phyloP scores from a whole-genome alignment of 1,284 basidiomycete species.

The Athelia sp. region DNA sequence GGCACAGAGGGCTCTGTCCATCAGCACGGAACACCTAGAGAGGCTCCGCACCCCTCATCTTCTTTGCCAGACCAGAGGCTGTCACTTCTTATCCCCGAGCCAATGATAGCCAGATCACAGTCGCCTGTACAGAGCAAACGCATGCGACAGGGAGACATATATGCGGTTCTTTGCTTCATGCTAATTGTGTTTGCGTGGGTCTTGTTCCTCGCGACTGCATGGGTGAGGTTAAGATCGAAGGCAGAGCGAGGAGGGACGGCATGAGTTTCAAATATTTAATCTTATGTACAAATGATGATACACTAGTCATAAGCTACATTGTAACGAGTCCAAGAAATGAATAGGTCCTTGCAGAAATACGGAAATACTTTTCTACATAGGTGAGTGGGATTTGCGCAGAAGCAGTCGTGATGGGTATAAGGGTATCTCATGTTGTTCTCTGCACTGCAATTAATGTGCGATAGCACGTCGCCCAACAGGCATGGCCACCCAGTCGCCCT shows the following conservation, averaged over 20 bases:
- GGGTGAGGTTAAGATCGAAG: constrained; percentile 45
- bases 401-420: too few species aligned
- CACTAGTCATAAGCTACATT: too few species aligned
- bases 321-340: too few species aligned
- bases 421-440: too few species aligned
- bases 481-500: not conserved
- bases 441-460: not conserved
- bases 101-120: not conserved
- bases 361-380: too few species aligned
- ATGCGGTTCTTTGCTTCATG: constrained; percentile 35
- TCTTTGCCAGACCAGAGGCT: constrained; percentile 4
- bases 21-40: not conserved
- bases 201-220: constrained; percentile 62
- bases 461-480: not conserved
- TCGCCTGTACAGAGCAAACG: constrained; percentile 18
- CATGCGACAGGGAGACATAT: constrained; percentile 47
- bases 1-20: not conserved
- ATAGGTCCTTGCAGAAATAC: too few species aligned
- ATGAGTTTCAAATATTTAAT: not conserved
- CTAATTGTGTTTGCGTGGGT: constrained; percentile 59
- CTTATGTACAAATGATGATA: too few species aligned
- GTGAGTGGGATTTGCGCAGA: too few species aligned
- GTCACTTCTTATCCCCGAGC: constrained; percentile 1
- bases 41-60: constrained; percentile 1
- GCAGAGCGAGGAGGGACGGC: constrained; percentile 26